These are phyloP conservation scores for Gentiana dahurica DNA, from an alignment of 257 asterid genomes.

Conservation along the genomic window DNA sequence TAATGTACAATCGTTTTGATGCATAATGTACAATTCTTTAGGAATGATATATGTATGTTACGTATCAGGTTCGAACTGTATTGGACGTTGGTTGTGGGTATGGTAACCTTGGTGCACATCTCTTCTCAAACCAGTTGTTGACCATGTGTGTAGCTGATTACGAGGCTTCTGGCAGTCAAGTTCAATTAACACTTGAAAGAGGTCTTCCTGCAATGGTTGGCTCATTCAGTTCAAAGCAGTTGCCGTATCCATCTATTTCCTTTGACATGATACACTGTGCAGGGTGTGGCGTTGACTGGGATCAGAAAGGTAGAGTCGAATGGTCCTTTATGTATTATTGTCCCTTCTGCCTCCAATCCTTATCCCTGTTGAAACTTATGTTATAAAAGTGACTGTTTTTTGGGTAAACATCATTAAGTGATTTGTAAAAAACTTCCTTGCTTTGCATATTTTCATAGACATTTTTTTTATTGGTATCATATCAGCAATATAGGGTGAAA, in stretches of 20 bases:
- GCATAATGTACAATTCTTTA: too few species aligned
- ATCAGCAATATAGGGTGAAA: too few species aligned
- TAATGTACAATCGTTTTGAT: too few species aligned
- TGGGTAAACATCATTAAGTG: neutral
- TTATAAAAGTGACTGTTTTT: neutral
- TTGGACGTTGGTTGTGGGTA: slow-evolving; percentile 95
- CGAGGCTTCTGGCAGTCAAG: slow-evolving; percentile 99
- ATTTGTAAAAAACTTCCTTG: neutral
- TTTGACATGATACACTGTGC: slow-evolving; percentile 98
- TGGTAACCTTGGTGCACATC: slow-evolving; percentile 97
- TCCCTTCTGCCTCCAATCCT: slow-evolving; percentile 4
- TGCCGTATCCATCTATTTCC: slow-evolving; percentile 90
- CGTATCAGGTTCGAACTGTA: slow-evolving; percentile 69
- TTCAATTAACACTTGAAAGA: slow-evolving; percentile 93
- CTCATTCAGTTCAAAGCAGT: slow-evolving; percentile 77
- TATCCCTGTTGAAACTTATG: neutral
- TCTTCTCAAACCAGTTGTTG: slow-evolving; percentile 58
- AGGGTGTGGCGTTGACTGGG: slow-evolving; percentile 87
- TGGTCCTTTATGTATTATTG: slow-evolving; percentile 1
- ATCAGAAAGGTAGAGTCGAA: slow-evolving; percentile 55
- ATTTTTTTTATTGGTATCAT: too few species aligned
- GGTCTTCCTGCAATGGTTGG: slow-evolving; percentile 99
- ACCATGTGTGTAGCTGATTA: slow-evolving; percentile 91
- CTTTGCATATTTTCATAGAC: too few species aligned
- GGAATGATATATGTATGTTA: slow-evolving; percentile 7